These are phyloP conservation scores for Talaromyces sp. DNA, from an alignment of 2,329 filamentous ascomycete species.

Conservation along the genomic window DNA sequence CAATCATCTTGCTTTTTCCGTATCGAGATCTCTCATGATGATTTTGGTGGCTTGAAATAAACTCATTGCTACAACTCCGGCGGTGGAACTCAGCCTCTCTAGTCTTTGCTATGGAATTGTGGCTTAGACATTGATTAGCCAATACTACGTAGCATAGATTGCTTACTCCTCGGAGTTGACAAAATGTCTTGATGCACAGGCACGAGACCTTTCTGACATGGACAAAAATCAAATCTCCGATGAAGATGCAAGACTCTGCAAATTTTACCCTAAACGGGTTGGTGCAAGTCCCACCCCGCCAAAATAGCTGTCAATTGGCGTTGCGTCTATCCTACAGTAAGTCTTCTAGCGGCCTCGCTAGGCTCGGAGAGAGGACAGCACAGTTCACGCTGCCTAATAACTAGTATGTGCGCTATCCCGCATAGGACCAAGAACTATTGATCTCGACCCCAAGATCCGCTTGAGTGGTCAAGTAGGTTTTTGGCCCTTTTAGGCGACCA, in stretches of 20 bases:
- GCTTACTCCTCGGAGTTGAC: slow-evolving; percentile 2
- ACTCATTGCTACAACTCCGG: not conserved
- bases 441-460: not conserved
- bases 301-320: slow-evolving; percentile 1
- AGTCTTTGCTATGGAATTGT: not conserved
- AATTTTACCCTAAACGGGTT: not conserved
- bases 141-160: not conserved
- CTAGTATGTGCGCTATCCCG: slow-evolving; percentile 2
- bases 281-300: slow-evolving; percentile 1
- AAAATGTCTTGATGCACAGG: not conserved
- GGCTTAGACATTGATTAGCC: not conserved
- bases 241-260: not conserved
- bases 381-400: not conserved
- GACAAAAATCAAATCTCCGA: not conserved
- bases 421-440: not conserved
- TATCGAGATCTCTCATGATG: not conserved
- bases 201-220: slow-evolving; percentile 11
- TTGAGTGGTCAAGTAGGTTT: not conserved
- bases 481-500: not conserved
- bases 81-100: not conserved
- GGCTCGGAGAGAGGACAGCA: not conserved
- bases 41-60: slow-evolving; percentile 5
- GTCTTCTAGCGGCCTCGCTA: not conserved
- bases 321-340: not conserved
- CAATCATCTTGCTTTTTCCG: not conserved